Base-by-base conservation (phyloP, 805 yeast species). In the Grigorovia transvaalensis region DNA sequence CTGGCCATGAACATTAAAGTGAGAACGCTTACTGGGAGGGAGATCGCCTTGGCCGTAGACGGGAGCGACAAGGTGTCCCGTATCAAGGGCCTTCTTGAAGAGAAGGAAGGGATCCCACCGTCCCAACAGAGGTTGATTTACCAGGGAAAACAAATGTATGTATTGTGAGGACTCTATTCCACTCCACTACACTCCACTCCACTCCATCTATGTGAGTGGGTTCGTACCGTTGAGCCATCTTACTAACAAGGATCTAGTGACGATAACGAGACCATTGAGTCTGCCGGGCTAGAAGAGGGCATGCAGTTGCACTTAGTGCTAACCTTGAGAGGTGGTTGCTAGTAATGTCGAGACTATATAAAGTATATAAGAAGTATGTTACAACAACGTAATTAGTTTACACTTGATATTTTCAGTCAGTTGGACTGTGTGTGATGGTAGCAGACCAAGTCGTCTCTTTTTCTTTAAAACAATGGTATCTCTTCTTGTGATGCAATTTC, bases 51-150 rank as follows among this genome's bases (percentile, higher is more conserved):
- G 8, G 68, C 65, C 45, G 61, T 71, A 17, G 66, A 65, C 12
- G 62, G 65, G 18, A 54, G 57, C 4, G 74, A 69, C 52, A 65
- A 65, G 56, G 76, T 87, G 53, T 77, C 80, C 55, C 79, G 84
- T 48, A 81, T 91, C 69, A 91, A 91, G 69, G 97, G 91, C 65
- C 79, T 85, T 65, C 80, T 91, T 72, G 98, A 93, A 67, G 96
- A 91, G 64, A 88, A 88, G 61, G 98, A 91, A 67, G 99, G 98
- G 1, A 91, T 91, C 51, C 96, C 98, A 2, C 97, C 98, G 11
- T 81, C 86, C 33, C 99, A 91, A 71, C 99, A 93, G 70, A 80
- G 96, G 59, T 80, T 91, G 57, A 84, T 91, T 61, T 88, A 79
- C 70, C 82, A 85, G 51, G 99, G 99, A 19, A 86, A 88, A 59